These are phyloP conservation scores for Penicillium olsonii DNA, from an alignment of 2,329 filamentous ascomycete species.

Conservation along the genomic window DNA sequence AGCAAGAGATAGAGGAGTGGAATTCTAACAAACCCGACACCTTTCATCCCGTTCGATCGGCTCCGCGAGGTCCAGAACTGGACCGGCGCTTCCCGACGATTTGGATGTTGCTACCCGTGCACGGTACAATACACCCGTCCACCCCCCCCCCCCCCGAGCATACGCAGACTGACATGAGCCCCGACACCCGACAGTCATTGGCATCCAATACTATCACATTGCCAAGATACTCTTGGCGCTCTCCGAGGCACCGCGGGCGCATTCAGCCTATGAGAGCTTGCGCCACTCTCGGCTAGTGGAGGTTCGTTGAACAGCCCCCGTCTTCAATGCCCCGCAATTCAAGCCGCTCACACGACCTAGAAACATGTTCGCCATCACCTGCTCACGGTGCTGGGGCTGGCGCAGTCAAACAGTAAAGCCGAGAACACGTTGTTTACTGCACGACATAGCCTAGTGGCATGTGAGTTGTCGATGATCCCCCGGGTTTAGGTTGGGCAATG, in stretches of 20 bases:
- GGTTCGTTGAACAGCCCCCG: slow-evolving; percentile 7
- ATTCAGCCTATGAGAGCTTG: slow-evolving; percentile 21
- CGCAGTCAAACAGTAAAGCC: slow-evolving; percentile 27
- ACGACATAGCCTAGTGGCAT: slow-evolving; percentile 28
- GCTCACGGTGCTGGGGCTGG: slow-evolving; percentile 26
- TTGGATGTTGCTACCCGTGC: slow-evolving; percentile 35
- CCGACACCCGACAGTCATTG: slow-evolving; percentile 27
- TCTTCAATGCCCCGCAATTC: not conserved
- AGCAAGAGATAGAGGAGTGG: slow-evolving; percentile 25
- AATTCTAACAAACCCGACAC: slow-evolving; percentile 22
- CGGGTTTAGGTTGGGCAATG: not conserved
- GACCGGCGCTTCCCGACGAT: slow-evolving; percentile 31
- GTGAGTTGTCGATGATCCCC: slow-evolving; percentile 14
- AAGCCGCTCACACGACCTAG: slow-evolving; percentile 7
- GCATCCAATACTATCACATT: slow-evolving; percentile 38
- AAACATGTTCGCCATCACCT: slow-evolving; percentile 25
- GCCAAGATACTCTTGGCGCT: slow-evolving; percentile 33
- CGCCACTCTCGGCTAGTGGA: slow-evolving; percentile 24
- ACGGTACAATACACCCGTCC: slow-evolving; percentile 18
- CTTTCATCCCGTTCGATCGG: slow-evolving; percentile 29
- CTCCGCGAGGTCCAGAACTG: slow-evolving; percentile 20
- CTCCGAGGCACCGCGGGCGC: slow-evolving; percentile 12
- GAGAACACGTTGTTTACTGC: slow-evolving; percentile 32
- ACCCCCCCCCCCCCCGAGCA: not conserved
- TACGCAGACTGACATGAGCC: not conserved